These are phyloP conservation scores for Huntiella abstrusa DNA, from an alignment of 2,329 filamentous ascomycete species.

Conservation along the genomic window DNA sequence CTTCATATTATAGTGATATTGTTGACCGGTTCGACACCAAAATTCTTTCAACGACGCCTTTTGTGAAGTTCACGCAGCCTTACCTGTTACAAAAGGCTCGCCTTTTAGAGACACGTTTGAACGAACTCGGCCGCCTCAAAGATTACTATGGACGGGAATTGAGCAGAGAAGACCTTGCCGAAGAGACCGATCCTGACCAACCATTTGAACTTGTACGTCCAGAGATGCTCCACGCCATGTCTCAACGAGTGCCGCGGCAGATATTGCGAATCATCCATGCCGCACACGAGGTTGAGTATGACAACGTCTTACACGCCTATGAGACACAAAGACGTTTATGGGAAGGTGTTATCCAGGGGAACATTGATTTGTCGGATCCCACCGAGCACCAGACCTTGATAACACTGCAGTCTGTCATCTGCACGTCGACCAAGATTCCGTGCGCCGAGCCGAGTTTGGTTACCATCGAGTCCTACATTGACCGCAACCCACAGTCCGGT, in stretches of 20 bases:
- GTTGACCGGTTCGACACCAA: constrained; percentile 86
- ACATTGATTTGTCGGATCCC: constrained; percentile 78
- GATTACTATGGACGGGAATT: constrained; percentile 34
- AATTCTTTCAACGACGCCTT: constrained; percentile 84
- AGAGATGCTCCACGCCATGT: constrained; percentile 79
- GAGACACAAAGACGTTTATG: constrained; percentile 87
- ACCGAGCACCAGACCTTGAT: constrained; percentile 94
- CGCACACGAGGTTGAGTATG: constrained; percentile 90
- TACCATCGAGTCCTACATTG: constrained; percentile 82
- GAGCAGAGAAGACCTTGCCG: constrained; percentile 31
- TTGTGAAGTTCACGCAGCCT: constrained; percentile 86
- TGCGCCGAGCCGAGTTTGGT: constrained; percentile 84
- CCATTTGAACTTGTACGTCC: constrained; percentile 84
- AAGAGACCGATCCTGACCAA: constrained; percentile 44
- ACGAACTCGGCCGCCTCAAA: constrained; percentile 63
- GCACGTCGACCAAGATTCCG: constrained; percentile 80
- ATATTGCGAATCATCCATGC: constrained; percentile 88
- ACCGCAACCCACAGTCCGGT: constrained; percentile 55
- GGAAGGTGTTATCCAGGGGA: constrained; percentile 85
- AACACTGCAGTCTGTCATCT: constrained; percentile 82
- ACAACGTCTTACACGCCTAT: constrained; percentile 85
- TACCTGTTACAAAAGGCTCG: constrained; percentile 83
- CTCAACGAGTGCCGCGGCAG: constrained; percentile 62
- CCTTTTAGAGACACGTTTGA: constrained; percentile 70
- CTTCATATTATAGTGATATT: constrained; percentile 88